A percentile compares a stretch with the other conserved stretches of the same genome.
These are phyloP conservation scores for Epichloe hybrida DNA, from an alignment of 2,329 filamentous ascomycete species.

Conservation along the genomic window DNA sequence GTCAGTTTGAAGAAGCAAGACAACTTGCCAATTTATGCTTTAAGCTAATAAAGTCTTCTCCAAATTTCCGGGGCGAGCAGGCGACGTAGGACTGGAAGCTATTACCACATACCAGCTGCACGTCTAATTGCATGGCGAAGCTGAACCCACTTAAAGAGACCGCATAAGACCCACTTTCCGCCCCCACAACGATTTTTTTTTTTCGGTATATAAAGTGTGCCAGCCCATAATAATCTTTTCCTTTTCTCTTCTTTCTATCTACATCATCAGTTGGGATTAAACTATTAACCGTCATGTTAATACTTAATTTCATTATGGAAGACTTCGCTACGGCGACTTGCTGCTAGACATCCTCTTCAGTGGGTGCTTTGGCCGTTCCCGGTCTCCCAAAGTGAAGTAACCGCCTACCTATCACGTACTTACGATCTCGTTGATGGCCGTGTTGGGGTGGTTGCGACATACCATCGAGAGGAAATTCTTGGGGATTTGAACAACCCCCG, in stretches of 20 bases:
- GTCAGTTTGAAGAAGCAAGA: no score
- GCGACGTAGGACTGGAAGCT: no score
- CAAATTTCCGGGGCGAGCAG: no score
- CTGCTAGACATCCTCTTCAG: slow-evolving; percentile 34
- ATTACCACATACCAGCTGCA: no score
- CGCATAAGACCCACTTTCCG: background rate
- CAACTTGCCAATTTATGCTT: no score
- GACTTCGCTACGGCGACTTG: slow-evolving; percentile 41
- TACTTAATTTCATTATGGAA: slow-evolving; percentile 29
- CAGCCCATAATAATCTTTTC: slow-evolving; percentile 1
- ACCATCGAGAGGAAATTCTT: background rate
- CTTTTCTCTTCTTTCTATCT: slow-evolving; percentile 19
- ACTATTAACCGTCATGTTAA: slow-evolving; percentile 37
- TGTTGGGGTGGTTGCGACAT: slow-evolving; percentile 40
- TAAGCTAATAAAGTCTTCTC: no score
- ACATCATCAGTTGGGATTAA: slow-evolving; percentile 32
- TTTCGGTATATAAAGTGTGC: slow-evolving; percentile 7
- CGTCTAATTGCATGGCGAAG: no score
- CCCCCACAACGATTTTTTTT: slow-evolving; percentile 1
- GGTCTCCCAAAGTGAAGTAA: slow-evolving; percentile 36
- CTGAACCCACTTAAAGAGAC: no score
- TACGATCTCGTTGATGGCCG: slow-evolving; percentile 28
- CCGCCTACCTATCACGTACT: slow-evolving; percentile 30
- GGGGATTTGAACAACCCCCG: background rate
- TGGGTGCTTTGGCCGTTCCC: slow-evolving; percentile 43